Base-by-base conservation (phyloP, 2,329 filamentous ascomycete species). In the Tothia fuscella region DNA sequence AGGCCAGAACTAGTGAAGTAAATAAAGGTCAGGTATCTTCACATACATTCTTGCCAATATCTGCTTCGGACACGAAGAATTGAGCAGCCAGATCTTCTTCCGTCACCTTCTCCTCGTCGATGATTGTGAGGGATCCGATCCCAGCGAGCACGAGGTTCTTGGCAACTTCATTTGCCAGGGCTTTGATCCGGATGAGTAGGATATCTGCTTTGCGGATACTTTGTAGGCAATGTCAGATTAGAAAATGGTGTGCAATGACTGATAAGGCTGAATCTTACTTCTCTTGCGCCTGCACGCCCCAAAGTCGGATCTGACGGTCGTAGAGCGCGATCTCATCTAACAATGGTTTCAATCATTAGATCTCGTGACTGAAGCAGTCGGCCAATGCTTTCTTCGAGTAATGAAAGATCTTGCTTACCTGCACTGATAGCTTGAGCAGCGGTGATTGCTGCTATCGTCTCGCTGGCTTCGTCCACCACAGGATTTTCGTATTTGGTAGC, bases 101-200 rank as follows among this genome's bases (percentile, higher is more conserved):
- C 1, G 75, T 81, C 43, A 94, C 82, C 7, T 65, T 48, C 42
- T 80, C 77, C 53, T 83, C 74, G 62, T 98, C 91, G 45, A 91
- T 70, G 43, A 98, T 78, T 13, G 89, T 96, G 47, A 98, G 71
- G 24, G 86, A 89, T 44, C 83, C 82, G 53, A 98, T 82, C 46
- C 91, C 91, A 17, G 91, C 88, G 3, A 98, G 76, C 14, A 95
- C 89, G 17, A 98, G 78, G 57, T 96, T 98, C 68, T 98, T 98
- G 48, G 91, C 88, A 42, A 96, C 82, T 64, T 98, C 91, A 57
- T 89, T 93, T 44, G 83, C 87, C 13, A 98, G 74, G 1, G 83
- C 87, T 56, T 82, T 84, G 60, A 94, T 78, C 22, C 80, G 87
- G 50, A 98, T 80, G 48, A 98, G 76, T 34, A 96, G 78, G 51